Conservation (phyloP, 2,329 filamentous ascomycete genomes). For the Chalaropsis ovoidea region DNA sequence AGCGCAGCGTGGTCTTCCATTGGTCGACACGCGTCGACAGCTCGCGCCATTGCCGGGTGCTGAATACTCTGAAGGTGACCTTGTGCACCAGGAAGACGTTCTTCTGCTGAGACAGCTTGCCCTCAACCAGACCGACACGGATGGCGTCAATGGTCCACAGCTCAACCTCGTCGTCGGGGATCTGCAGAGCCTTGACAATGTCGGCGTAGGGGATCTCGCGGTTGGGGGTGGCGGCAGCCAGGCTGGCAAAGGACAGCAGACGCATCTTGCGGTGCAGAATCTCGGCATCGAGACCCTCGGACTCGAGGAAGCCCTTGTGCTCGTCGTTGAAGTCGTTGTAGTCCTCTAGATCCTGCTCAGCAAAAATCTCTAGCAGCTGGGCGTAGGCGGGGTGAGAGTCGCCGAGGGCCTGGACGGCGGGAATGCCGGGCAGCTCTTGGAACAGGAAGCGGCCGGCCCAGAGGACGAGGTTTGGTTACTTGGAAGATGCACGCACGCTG, state of each 20-base stretch:
- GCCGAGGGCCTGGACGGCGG: conserved; percentile 74
- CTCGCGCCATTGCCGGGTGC: conserved; percentile 96
- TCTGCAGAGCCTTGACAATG: conserved; percentile 76
- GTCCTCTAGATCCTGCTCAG: conserved; percentile 85
- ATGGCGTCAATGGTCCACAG: conserved; percentile 99
- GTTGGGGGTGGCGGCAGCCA: conserved; percentile 72
- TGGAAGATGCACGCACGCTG: too few relatives aligned
- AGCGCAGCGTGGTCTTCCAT: conserved; percentile 73
- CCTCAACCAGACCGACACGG: conserved; percentile 87
- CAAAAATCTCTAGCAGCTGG: conserved; percentile 90
- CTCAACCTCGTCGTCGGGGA: conserved; percentile 77
- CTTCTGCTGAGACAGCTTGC: conserved; percentile 87
- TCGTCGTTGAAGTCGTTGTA: conserved; percentile 93
- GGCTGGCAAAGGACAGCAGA: conserved; percentile 79
- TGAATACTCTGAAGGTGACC: conserved; percentile 92
- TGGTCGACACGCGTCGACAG: conserved; percentile 81
- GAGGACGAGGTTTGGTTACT: too few relatives aligned
- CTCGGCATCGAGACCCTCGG: conserved; percentile 59
- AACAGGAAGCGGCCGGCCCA: conserved; percentile 63
- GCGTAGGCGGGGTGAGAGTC: conserved; percentile 77
- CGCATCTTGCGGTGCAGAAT: conserved; percentile 90
- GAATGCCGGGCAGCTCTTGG: conserved; percentile 70
- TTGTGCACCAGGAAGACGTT: conserved; percentile 92
- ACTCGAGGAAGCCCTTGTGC: conserved; percentile 74
- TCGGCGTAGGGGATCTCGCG: conserved; percentile 80